Base-by-base conservation (phyloP, 2,329 filamentous ascomycete genomes). In the Scortechinia acanthostroma region DNA sequence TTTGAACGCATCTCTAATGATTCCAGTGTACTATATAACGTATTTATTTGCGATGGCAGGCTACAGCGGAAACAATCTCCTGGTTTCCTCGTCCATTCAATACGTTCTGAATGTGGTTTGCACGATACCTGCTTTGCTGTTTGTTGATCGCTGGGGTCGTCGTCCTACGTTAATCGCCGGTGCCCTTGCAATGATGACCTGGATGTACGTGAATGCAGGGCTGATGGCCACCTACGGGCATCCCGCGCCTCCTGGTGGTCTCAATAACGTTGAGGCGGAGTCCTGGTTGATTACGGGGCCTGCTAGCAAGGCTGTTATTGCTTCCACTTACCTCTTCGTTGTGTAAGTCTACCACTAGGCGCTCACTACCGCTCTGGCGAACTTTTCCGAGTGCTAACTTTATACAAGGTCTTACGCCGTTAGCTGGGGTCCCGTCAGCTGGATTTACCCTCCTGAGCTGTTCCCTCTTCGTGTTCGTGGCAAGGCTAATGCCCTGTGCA, bases 81-180 rank as follows among this genome's bases (percentile, higher is more conserved):
- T 88, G 5, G 61, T 86, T 40, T 74, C 83, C 4, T 84, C 80
- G 16, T 79, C 76, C 6, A 87, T 88, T 50, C 80, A 87, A 56
- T 88, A 86, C 58, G 72, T 90, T 53, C 88, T 91, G 68, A 91
- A 91, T 59, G 86, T 91, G 1, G 48, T 82, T 44, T 87, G 88
- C 80, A 91, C 88, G 0, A 59, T 91, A 2, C 84, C 86, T 0
- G 86, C 86, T 1, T 72, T 91, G 20, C 63, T 91, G 46, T 91
- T 70, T 66, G 76, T 91, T 53, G 87, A 93, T 53, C 70, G 73
- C 46, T 88, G 83, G 80, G 88, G 88, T 42, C 86, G 87, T 50
- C 86, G 85, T 35, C 69, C 68, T 1, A 77, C 83, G 3, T 69
- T 88, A 25, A 67, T 88, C n/a, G 56, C 80, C 21, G 85, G 84